Percentiles rank a stretch among this genome's conserved stretches.
Conservation (phyloP, 495 filamentous ascomycete species). For the Penicillium roqueforti region DNA sequence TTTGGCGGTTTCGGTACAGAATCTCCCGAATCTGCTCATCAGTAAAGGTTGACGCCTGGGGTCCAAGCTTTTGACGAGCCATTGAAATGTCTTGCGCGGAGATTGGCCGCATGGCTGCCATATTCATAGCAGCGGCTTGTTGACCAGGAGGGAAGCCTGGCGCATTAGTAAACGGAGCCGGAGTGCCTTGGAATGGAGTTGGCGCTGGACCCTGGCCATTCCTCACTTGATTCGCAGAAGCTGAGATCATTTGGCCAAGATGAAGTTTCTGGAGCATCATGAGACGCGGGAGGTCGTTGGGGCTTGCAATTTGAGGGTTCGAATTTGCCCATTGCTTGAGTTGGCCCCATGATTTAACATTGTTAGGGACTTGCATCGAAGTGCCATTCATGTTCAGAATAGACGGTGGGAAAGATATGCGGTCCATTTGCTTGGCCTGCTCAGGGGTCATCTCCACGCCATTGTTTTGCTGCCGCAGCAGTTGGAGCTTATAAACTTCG, state of each 20-base stretch:
- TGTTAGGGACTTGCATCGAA: constrained; percentile 48
- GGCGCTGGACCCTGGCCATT: constrained; percentile 21
- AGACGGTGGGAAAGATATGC: constrained; percentile 34
- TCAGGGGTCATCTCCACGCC: constrained; percentile 42
- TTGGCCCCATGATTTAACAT: constrained; percentile 68
- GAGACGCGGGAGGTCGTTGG: constrained; percentile 43
- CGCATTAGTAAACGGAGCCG: constrained; percentile 33
- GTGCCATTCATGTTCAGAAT: constrained; percentile 33
- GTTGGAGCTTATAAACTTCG: constrained; percentile 34
- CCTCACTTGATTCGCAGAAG: constrained; percentile 19
- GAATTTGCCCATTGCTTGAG: constrained; percentile 58
- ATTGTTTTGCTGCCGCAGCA: constrained; percentile 40
- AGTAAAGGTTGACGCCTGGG: constrained; percentile 33
- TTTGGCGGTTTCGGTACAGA: constrained; percentile 35
- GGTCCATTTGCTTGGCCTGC: constrained; percentile 48
- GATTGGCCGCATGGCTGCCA: constrained; percentile 36
- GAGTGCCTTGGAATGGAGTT: constrained; percentile 25
- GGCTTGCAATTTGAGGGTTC: constrained; percentile 44
- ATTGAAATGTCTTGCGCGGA: constrained; percentile 44
- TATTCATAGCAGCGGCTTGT: constrained; percentile 22
- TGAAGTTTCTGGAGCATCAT: constrained; percentile 52
- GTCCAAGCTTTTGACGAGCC: constrained; percentile 39
- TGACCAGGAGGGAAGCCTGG: constrained; percentile 33
- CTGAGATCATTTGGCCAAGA: constrained; percentile 37
- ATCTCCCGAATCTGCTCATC: constrained; percentile 54